phyloP scores from a whole-genome alignment of 73 alveolate species.

The Uronychia setigera region DNA sequence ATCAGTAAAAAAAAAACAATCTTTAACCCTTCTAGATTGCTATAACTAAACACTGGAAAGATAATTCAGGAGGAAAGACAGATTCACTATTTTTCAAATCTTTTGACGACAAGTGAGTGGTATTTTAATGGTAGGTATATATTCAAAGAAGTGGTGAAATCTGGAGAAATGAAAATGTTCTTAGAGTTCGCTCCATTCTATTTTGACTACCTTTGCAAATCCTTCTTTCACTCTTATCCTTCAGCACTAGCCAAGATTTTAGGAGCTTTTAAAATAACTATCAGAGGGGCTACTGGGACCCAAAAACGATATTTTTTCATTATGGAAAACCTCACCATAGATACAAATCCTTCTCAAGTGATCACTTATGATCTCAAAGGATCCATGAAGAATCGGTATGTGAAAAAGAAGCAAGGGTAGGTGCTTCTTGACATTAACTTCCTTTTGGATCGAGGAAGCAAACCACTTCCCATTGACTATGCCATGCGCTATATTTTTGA shows the following conservation, averaged over 20 bases:
- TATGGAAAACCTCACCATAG: constrained; percentile 54
- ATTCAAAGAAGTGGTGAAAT: constrained; percentile 45
- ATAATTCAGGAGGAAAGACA: constrained; percentile 58
- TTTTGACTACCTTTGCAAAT: constrained; percentile 61
- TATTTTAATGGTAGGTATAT: constrained; percentile 10
- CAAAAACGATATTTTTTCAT: constrained; percentile 40
- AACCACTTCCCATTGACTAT: constrained; percentile 32
- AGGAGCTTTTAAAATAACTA: constrained; percentile 52
- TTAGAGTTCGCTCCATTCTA: constrained; percentile 56
- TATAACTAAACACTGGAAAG: constrained; percentile 34
- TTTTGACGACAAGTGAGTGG: constrained; percentile 26
- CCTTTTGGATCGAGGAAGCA: constrained; percentile 27
- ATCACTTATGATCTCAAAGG: constrained; percentile 65
- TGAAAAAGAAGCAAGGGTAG: constrained; percentile 14
- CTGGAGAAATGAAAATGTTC: constrained; percentile 60
- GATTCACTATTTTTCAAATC: constrained; percentile 46
- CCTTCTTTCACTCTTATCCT: constrained; percentile 52
- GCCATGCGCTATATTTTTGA: background rate
- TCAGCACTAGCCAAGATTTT: constrained; percentile 42
- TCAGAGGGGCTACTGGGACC: constrained; percentile 19
- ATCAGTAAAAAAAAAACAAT: background rate
- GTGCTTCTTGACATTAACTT: constrained; percentile 55
- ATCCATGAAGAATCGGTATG: constrained; percentile 36
- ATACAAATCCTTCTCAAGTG: constrained; percentile 22
- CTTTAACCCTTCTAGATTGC: constrained; percentile 3